These are phyloP conservation scores for Flaveria trinervia DNA, from an alignment of 129 eudicot genomes.

Conservation along the genomic window DNA sequence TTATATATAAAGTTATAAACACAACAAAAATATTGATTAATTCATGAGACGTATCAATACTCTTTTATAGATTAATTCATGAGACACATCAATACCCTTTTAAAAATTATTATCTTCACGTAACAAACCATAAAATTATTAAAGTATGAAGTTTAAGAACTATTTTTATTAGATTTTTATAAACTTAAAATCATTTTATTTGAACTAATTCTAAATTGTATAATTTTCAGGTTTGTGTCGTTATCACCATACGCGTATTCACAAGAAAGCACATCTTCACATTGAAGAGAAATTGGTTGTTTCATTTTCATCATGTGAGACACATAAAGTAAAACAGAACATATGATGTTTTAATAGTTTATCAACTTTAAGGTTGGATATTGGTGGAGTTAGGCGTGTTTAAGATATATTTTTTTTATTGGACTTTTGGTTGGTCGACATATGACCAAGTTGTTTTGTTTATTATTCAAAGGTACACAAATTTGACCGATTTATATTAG, in stretches of 20 bases:
- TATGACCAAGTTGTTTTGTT: conserved; percentile 7
- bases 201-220: background rate
- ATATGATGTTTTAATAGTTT: conserved; percentile 1
- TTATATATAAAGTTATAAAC: too few relatives aligned
- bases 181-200: background rate
- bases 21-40: too few relatives aligned
- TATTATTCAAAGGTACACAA: background rate
- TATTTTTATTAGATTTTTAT: background rate
- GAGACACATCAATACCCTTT: too few relatives aligned
- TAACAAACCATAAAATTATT: too few relatives aligned
- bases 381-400: background rate
- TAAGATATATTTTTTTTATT: background rate
- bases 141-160: too few relatives aligned
- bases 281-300: background rate
- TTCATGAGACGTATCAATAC: too few relatives aligned
- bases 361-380: background rate
- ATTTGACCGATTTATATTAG: background rate
- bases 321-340: background rate
- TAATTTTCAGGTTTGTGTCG: conserved; percentile 34
- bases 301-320: background rate
- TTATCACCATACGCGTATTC: conserved; percentile 38
- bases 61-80: too few relatives aligned
- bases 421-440: conserved; percentile 8
- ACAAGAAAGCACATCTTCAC: conserved; percentile 32
- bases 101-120: too few relatives aligned